A percentile compares a stretch with the other conserved stretches of the same genome.
Evolutionary conservation across 2,329 filamentous ascomycete species (phyloP).

Genomic region (Trichophaea hybrida): DNA sequence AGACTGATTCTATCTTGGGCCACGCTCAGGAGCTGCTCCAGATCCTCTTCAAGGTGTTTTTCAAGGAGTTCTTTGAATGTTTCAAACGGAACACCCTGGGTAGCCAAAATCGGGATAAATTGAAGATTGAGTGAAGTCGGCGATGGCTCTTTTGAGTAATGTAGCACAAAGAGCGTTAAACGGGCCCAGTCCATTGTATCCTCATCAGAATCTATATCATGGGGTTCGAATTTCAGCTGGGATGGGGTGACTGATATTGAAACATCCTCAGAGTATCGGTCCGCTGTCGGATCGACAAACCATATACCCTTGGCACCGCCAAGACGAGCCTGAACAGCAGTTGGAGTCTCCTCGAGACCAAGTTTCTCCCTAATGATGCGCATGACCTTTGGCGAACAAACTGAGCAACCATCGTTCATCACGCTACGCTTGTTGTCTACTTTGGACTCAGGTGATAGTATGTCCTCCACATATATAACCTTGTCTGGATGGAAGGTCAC

Average conservation of each 20-base stretch:
- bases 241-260: slow-evolving; percentile 33
- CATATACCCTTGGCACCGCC: slow-evolving; percentile 64
- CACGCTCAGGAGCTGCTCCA: slow-evolving; percentile 35
- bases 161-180: slow-evolving; percentile 51
- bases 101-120: slow-evolving; percentile 52
- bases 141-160: slow-evolving; percentile 35
- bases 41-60: slow-evolving; percentile 38
- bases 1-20: background rate
- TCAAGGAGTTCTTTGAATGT: slow-evolving; percentile 39
- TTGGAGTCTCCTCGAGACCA: slow-evolving; percentile 41
- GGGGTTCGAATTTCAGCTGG: slow-evolving; percentile 52
- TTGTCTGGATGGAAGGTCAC: slow-evolving; percentile 18
- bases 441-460: slow-evolving; percentile 25
- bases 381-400: slow-evolving; percentile 48
- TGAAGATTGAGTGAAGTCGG: slow-evolving; percentile 50
- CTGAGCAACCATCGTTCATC: slow-evolving; percentile 54
- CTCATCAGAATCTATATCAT: slow-evolving; percentile 35
- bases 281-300: slow-evolving; percentile 48
- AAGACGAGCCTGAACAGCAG: slow-evolving; percentile 54
- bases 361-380: slow-evolving; percentile 38
- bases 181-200: slow-evolving; percentile 34
- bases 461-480: slow-evolving; percentile 33
- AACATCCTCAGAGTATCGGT: slow-evolving; percentile 41
- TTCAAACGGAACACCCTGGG: slow-evolving; percentile 39
- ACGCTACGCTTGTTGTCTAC: slow-evolving; percentile 25